Conservation (phyloP, 2,329 filamentous ascomycete genomes). For the Phaeosphaeriaceae sp. region DNA sequence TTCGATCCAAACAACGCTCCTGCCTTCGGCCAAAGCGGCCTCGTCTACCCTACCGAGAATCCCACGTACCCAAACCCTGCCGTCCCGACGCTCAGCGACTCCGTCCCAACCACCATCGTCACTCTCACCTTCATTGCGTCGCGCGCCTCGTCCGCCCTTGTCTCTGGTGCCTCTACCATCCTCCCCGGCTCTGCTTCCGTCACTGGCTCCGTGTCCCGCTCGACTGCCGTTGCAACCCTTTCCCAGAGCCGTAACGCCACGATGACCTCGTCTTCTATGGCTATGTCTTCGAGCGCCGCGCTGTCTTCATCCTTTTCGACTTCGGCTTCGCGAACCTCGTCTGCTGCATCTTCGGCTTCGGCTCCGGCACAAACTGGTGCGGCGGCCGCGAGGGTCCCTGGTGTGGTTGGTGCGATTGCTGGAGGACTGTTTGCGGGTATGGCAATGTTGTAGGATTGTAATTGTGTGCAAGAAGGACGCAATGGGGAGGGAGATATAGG, state of each 20-base stretch:
- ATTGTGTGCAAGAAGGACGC: neutral
- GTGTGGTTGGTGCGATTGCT: slow-evolving; percentile 24
- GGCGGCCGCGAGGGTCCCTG: slow-evolving; percentile 21
- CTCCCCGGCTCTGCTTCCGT: neutral
- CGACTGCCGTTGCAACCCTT: slow-evolving; percentile 3
- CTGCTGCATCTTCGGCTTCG: slow-evolving; percentile 17
- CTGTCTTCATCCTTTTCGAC: slow-evolving; percentile 9
- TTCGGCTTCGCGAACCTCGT: slow-evolving; percentile 8
- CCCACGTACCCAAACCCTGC: slow-evolving; percentile 11
- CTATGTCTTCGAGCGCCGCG: slow-evolving; percentile 12
- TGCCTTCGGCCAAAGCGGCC: slow-evolving; percentile 23
- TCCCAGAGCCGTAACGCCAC: slow-evolving; percentile 6
- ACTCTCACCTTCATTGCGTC: slow-evolving; percentile 14
- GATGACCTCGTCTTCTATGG: neutral
- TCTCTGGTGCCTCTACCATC: neutral
- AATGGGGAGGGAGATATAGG: neutral
- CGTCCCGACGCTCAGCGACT: slow-evolving; percentile 21
- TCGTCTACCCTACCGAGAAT: slow-evolving; percentile 24
- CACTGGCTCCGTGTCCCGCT: neutral
- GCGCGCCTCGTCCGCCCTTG: slow-evolving; percentile 8
- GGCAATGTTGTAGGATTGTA: slow-evolving; percentile 18
- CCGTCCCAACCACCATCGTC: slow-evolving; percentile 10
- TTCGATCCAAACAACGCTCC: slow-evolving; percentile 29
- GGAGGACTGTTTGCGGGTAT: slow-evolving; percentile 32
- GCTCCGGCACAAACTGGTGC: slow-evolving; percentile 24